Base-by-base conservation (phyloP, 257 asterid species). In the Vinca minor region DNA sequence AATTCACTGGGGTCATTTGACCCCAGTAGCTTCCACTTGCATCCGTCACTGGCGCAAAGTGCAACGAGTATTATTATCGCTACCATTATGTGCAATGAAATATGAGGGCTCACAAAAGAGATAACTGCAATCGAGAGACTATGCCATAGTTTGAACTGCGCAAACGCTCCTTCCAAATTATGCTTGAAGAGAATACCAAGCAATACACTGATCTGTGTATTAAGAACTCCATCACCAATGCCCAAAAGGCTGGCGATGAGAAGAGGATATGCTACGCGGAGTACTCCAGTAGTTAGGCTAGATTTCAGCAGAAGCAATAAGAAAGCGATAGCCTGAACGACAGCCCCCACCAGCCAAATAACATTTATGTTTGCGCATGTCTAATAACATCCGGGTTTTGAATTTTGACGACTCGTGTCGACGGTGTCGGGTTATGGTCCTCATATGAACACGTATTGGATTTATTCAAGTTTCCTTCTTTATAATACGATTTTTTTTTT, bases 81-180 rank as follows among this genome's bases (percentile, higher is more conserved):
- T 7, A 84, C 65, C 93, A 92, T 87, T 0, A 78, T 48, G 65
- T 87, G 88, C 79, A 92, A 56, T 3, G 94, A 70, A 23, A 87
- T 66, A 35, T 88, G 73, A 1, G 96, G 87, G 66, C 91, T 86
- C 53, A 85, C 68, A 69, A 92, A 89, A 71, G 78, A 85, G 21
- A 92, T 80, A 2, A 89, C 68, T 3, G 98, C 95, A 41, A 87
- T 81, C 13, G 98, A 76, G 71, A 80, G 84, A 48, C 95, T 84
- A 67, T 92, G 98, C 97, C 98, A 92, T 39, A 89, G 95, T 86
- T 92, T 92, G 60, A 92, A 85, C 83, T 89, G 97, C 17, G 98
- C 88, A 79, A 92, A 92, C 8, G 98, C 98, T 79, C 98, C 98
- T 75, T 89, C 98, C 96, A 89, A 76, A 74, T 92, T 95, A 48